Base-by-base conservation (phyloP, 306 rosid species). In the Trifolium dubium region DNA sequence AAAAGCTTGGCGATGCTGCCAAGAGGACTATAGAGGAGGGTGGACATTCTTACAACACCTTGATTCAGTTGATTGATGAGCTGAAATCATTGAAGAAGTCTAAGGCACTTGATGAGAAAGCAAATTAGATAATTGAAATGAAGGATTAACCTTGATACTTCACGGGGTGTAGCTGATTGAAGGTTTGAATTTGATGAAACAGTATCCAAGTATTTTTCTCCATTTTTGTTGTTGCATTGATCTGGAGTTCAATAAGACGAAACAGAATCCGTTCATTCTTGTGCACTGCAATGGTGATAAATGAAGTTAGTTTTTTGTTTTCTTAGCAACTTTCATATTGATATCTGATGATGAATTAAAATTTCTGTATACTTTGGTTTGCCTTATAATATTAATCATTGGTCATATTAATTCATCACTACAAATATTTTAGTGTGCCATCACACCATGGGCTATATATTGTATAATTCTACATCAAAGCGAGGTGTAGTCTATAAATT, bases 31-130 rank as follows among this genome's bases (percentile, higher is more conserved):
- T 64, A 10, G 82, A 78, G 59, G 61, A 71, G 14, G 67, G 67
- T 78, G 77, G 82, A 11, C 12, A 61, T 11, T 78, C 82, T 40
- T 71, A 71, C 73, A 71, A 53, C 61, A 78, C 64, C 60, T 63
- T 78, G 67, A 17, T 63, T 12, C 73, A 40, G 73, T 18, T 71
- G 49, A 28, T 71, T 30, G 82, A 71, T 40, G 82, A 78, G 72
- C 73, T 78, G 1, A 78, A 71, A 63, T 71, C 73, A 17, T 17
- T 78, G 64, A 78, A 78, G 77, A 50, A 10, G 8, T 39, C 77
- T 10, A 70, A 55, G 53, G 58, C 43, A 69, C 64, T 61, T 66
- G 62, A 12, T 30, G 43, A 11, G 13, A 60, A 61, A 49, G 5
- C 15, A 10, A 15, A 63, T 17, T 51, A 63, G 71, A 50, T n/a